A percentile compares a stretch with the other conserved stretches of the same genome.
Conservation (phyloP, 176 grass and related monocot genomes). For the Oryza brachyantha region DNA sequence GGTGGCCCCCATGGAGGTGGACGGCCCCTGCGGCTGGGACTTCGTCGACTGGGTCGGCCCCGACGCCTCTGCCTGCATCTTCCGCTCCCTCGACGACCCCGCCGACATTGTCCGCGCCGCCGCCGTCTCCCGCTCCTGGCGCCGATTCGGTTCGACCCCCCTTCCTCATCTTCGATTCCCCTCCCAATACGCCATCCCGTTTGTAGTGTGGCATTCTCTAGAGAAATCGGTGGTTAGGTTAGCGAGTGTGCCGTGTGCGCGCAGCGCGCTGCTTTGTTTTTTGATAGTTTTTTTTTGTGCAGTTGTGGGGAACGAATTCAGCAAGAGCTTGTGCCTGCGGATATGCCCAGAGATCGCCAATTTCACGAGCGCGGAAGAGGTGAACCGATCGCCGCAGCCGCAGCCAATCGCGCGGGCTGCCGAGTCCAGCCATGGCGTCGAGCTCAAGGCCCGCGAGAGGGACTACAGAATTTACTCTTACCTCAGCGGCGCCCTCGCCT, state of each 20-base stretch:
- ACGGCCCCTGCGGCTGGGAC: constrained; percentile 27
- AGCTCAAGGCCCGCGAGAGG: constrained; percentile 31
- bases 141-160: constrained; percentile 42
- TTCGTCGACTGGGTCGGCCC: constrained; percentile 58
- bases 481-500: constrained; percentile 48
- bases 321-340: constrained; percentile 46
- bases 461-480: constrained; percentile 55
- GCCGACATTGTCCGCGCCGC: constrained; percentile 58
- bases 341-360: constrained; percentile 59
- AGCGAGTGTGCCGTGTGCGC: not conserved
- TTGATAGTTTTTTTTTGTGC: not conserved
- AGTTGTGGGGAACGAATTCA: constrained; percentile 62
- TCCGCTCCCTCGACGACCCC: constrained; percentile 50
- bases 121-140: constrained; percentile 75
- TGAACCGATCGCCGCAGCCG: constrained; percentile 12
- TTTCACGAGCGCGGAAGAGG: constrained; percentile 40
- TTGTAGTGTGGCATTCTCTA: not conserved
- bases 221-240: not conserved
- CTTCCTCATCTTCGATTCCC: not conserved
- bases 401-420: not conserved
- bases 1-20: not conserved
- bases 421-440: constrained; percentile 45
- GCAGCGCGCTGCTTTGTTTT: not conserved
- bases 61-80: constrained; percentile 53
- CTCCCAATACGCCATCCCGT: not conserved